Evolutionary conservation across 306 rosid genomes (phyloP).

Genomic region (Vigna hirtella): DNA sequence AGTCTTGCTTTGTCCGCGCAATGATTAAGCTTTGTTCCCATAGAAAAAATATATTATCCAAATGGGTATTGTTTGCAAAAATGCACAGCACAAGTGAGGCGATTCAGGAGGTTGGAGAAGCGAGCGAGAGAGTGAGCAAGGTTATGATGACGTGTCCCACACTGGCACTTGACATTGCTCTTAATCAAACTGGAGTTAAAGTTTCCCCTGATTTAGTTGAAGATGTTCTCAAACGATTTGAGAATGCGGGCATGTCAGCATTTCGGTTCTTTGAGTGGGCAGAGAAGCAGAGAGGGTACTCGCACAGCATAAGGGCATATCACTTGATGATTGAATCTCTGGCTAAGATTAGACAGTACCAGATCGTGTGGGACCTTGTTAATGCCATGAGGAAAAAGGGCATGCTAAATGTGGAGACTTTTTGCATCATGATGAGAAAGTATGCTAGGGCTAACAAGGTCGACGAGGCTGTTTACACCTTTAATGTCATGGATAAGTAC

Average conservation of each 20-base stretch:
- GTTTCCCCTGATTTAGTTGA: conserved; percentile 74
- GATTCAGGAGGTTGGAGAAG: conserved; percentile 53
- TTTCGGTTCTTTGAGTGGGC: conserved; percentile 89
- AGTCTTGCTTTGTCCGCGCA: conserved; percentile 27
- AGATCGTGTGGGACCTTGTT: conserved; percentile 88
- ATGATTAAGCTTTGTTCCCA: conserved; percentile 49
- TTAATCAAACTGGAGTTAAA: conserved; percentile 73
- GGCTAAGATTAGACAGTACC: conserved; percentile 86
- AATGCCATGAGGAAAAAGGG: conserved; percentile 69
- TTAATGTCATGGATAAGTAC: conserved; percentile 83
- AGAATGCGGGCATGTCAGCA: conserved; percentile 84
- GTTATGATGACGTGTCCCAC: conserved; percentile 66
- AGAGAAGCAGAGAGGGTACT: conserved; percentile 60
- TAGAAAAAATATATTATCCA: conserved; percentile 5
- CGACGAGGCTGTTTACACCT: conserved; percentile 81
- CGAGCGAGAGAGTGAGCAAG: conserved; percentile 58
- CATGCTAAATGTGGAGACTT: conserved; percentile 83
- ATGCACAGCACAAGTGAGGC: conserved; percentile 50
- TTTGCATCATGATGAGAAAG: conserved; percentile 83
- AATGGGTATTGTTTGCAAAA: conserved; percentile 44
- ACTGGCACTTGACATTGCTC: conserved; percentile 71
- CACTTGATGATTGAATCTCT: conserved; percentile 80
- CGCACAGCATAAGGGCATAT: conserved; percentile 69
- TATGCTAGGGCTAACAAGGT: conserved; percentile 85
- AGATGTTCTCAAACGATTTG: conserved; percentile 69